Percentiles rank a stretch among this genome's conserved stretches.
Evolutionary conservation across 1,284 basidiomycete genomes (phyloP).

Genomic region (Pseudozyma hubeiensis): DNA sequence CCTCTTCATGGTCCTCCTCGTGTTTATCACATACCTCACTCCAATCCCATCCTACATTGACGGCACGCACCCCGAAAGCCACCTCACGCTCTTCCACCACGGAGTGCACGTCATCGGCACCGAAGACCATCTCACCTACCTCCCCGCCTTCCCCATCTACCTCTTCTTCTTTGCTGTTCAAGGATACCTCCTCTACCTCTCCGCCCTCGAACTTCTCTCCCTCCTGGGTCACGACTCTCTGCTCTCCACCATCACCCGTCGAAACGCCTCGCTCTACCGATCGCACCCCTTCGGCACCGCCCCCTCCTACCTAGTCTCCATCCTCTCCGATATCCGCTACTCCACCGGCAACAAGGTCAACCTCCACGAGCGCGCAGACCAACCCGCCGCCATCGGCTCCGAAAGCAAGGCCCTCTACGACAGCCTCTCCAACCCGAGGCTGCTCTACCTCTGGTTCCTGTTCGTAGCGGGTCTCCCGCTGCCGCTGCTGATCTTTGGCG

Average conservation of each 20-base stretch:
- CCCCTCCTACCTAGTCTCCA: slow-evolving; percentile 57
- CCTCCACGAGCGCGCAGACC: slow-evolving; percentile 35
- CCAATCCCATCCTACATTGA: slow-evolving; percentile 64
- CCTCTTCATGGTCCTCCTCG: slow-evolving; percentile 51
- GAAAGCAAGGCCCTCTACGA: slow-evolving; percentile 27
- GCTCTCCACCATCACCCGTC: slow-evolving; percentile 12
- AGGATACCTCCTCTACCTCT: slow-evolving; percentile 51
- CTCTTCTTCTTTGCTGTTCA: slow-evolving; percentile 53
- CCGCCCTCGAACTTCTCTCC: slow-evolving; percentile 47
- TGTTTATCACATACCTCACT: slow-evolving; percentile 59
- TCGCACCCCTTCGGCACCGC: slow-evolving; percentile 67
- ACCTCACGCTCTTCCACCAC: slow-evolving; percentile 61
- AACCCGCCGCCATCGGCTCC: slow-evolving; percentile 16
- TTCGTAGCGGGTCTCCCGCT: slow-evolving; percentile 53
- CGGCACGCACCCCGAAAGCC: slow-evolving; percentile 65
- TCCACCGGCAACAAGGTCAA: slow-evolving; percentile 36
- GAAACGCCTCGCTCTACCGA: slow-evolving; percentile 50
- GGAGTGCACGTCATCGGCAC: slow-evolving; percentile 58
- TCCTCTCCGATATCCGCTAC: slow-evolving; percentile 59
- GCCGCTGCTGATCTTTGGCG: slow-evolving; percentile 65
- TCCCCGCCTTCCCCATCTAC: slow-evolving; percentile 67
- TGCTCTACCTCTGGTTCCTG: slow-evolving; percentile 62
- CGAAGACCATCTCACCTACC: slow-evolving; percentile 63
- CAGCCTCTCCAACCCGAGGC: slow-evolving; percentile 45
- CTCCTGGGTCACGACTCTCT: slow-evolving; percentile 44